Evolutionary conservation across 345 rosid species (phyloP), one percentile per base, ranked within the genome.

Genomic region (Arabidopsis thaliana): DNA sequence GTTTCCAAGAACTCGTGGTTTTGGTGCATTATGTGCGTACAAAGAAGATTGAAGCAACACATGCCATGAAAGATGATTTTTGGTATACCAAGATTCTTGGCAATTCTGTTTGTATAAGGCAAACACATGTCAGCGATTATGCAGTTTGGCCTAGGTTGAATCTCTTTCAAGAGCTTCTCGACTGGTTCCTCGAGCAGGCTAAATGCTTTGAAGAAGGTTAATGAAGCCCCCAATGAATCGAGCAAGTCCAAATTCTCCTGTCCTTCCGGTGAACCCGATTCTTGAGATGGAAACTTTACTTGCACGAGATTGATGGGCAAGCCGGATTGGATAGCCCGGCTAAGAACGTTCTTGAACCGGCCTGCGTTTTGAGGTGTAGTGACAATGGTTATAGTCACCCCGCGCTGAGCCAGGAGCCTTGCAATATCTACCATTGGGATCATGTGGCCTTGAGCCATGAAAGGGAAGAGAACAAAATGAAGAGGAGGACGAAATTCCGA

Each of bases 21-120:
- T 61, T 52, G 56, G 24, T 24, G 78, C 40, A 58, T 59, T 40
- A 42, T 68, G 37, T 65, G 82, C 68, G 30, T 24, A 65, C 84
- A 87, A 74, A 85, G 65, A 12, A 84, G 52, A 20, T 66, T 58
- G 59, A 87, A 88, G 65, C 89, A 85, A 36, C 83, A 53, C 72
- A 78, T 69, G 30, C 91, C 90, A 41, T 86, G 87, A 49, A 91
- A 91, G 53, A 65, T 51, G 57, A 91, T 74, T 70, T 87, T 78
- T 0, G 91, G 91, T 57, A 89, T 58, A 6, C 77, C 61, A 52
- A 85, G 81, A 37, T 71, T 81, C 40, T 40, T 52, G 7, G 93
- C 87, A 6, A 76, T 53, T 20, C 60, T 42, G 13, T 55, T 46
- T 10, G 87, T 84, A 62, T 77, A 87, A 23, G 87, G 73, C 53